These are phyloP conservation scores for Imleria badia DNA, from an alignment of 768 basidiomycete species.

Conservation along the genomic window DNA sequence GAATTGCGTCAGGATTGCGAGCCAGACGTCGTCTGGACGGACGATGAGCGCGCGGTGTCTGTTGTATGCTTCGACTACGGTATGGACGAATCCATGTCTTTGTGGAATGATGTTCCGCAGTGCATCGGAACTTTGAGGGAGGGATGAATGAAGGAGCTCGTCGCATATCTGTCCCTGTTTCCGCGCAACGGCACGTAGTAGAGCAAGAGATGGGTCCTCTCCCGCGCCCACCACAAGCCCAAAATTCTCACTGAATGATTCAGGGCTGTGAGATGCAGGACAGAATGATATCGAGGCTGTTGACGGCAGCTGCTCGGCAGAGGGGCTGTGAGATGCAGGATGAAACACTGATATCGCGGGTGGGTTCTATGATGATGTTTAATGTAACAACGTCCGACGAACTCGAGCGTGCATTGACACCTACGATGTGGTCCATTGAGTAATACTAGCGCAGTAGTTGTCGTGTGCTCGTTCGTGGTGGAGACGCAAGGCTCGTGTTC, in stretches of 20 bases:
- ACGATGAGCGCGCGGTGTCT: constrained; percentile 33
- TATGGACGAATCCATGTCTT: constrained; percentile 29
- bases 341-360: too few species aligned
- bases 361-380: too few species aligned
- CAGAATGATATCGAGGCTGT: background rate
- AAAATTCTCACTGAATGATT: background rate
- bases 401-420: too few species aligned
- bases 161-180: background rate
- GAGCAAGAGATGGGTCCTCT: background rate
- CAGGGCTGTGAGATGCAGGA: background rate
- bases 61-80: constrained; percentile 28
- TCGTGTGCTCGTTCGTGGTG: too few species aligned
- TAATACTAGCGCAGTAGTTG: too few species aligned
- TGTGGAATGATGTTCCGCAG: constrained; percentile 18
- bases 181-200: background rate
- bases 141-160: background rate
- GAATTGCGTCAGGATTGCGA: constrained; percentile 30
- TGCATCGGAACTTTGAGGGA: background rate
- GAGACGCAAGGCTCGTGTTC: too few species aligned
- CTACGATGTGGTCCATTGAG: too few species aligned
- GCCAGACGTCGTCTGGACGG: constrained; percentile 48
- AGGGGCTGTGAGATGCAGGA: too few species aligned
- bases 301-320: too few species aligned
- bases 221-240: background rate
- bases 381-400: too few species aligned